These are phyloP conservation scores for Cladosporium sp. DNA, from an alignment of 2,329 filamentous ascomycete species.

Conservation along the genomic window DNA sequence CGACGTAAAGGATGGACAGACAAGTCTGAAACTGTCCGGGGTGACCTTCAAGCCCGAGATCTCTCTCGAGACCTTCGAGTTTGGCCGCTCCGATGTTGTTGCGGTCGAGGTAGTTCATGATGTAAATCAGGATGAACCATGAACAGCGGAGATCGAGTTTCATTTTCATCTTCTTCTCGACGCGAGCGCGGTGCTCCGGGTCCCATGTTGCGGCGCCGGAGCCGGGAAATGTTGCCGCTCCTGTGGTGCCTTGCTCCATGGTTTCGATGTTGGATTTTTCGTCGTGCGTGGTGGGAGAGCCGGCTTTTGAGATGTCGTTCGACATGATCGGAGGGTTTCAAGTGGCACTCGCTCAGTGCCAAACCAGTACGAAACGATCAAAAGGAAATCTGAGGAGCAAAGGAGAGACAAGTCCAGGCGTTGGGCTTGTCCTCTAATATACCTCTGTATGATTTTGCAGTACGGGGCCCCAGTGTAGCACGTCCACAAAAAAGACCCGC, in stretches of 20 bases:
- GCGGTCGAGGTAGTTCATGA: conserved; percentile 18
- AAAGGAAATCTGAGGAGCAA: conserved; percentile 1
- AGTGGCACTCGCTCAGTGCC: conserved; percentile 8
- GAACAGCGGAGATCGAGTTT: conserved; percentile 3
- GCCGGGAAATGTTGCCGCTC: not conserved
- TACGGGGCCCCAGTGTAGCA: not conserved
- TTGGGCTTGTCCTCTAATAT: not conserved
- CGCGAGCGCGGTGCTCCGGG: conserved; percentile 7
- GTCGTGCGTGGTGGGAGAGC: conserved; percentile 4
- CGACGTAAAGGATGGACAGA: conserved; percentile 41
- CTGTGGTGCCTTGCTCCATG: conserved; percentile 7
- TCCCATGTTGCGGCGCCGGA: conserved; percentile 9
- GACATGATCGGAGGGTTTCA: not conserved
- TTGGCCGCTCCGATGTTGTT: conserved; percentile 19
- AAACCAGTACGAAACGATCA: not conserved
- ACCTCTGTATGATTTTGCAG: not conserved
- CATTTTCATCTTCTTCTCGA: conserved; percentile 9
- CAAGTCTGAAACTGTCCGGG: conserved; percentile 38
- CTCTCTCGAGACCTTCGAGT: conserved; percentile 13
- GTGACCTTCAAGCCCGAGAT: not conserved
- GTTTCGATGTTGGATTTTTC: conserved; percentile 7
- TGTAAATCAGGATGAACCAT: conserved; percentile 11
- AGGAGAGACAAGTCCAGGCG: not conserved
- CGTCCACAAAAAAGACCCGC: not conserved
- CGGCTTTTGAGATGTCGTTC: conserved; percentile 9